phyloP scores from a whole-genome alignment of 306 rosid species.

The Abrus precatorius region DNA sequence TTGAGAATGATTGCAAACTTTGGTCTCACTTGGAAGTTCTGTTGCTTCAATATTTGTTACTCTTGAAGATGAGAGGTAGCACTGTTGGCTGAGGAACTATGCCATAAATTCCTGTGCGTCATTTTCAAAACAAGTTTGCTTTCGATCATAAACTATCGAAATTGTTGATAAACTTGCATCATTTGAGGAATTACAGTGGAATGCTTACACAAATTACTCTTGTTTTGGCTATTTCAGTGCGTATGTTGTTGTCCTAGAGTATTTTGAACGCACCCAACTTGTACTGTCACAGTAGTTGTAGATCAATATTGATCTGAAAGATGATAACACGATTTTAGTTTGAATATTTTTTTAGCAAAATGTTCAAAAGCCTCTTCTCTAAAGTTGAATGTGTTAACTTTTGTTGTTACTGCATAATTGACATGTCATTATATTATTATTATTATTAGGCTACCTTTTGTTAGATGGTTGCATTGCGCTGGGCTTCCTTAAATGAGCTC shows the following conservation, averaged over 20 bases:
- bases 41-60: slow-evolving; percentile 2
- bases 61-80: slow-evolving; percentile 14
- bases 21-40: slow-evolving; percentile 33
- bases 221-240: slow-evolving; percentile 6
- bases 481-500: slow-evolving; percentile 12
- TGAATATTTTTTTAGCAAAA: background rate
- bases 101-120: background rate
- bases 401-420: background rate
- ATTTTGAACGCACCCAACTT: background rate
- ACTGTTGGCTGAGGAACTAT: slow-evolving; percentile 8
- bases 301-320: background rate
- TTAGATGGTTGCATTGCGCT: background rate
- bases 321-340: background rate
- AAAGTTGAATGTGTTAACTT: slow-evolving; percentile 4
- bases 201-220: background rate
- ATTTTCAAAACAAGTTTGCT: background rate
- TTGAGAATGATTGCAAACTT: slow-evolving; percentile 7
- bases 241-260: slow-evolving; percentile 3
- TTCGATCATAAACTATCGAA: background rate
- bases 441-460: background rate
- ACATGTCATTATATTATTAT: background rate
- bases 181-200: slow-evolving; percentile 4
- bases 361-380: background rate
- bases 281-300: background rate
- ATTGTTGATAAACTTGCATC: background rate